Base-by-base conservation (phyloP, 768 basidiomycete species). In the Pholiota molesta region DNA sequence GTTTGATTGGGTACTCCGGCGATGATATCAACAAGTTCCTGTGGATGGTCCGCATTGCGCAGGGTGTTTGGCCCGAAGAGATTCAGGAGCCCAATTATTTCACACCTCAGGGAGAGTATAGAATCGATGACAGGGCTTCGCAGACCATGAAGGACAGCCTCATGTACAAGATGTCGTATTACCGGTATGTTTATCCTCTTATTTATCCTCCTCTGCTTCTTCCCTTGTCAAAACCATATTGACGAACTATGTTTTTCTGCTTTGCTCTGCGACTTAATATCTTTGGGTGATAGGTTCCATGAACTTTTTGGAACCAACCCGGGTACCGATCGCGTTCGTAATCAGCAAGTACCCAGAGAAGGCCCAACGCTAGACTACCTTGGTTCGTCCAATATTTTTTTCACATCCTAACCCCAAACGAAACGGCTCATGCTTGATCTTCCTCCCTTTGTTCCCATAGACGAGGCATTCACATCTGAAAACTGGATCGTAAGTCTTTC, bases 1-100 rank as follows among this genome's bases (percentile, higher is more conserved):
- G 95, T 49, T 81, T 99, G 42, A 81, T 99, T 58, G 97, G 96
- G 8, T 99, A 98, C 76, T 97, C 95, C 21, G 97, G 97, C 14
- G 97, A 99, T 73, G 97, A 99, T 73, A 92, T 99, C 81, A 99
- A 99, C 86, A 99, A 99, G 78, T 99, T 98, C 86, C 77, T 99
- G 53, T 98, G 96, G 96, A 98, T 98, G 94, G 90, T 98, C 61
- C 87, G 93, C 59, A 94, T 95, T 66, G 87, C 94, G 5, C 95
- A 97, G 69, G 96, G 96, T 53, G 91, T 97, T 31, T 98, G 96
- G 96, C 97, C 97, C 0, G 95, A 99, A 37, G 97, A 99, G 76
- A 92, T 99, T 63, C 94, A 93, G 73, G 97, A 99, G 77, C 84
- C 88, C 39, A 91, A 91, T 73, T 99, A 92, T 79, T 99, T 99